Conservation (phyloP, 768 basidiomycete genomes). For the Mycena sanguinolenta region DNA sequence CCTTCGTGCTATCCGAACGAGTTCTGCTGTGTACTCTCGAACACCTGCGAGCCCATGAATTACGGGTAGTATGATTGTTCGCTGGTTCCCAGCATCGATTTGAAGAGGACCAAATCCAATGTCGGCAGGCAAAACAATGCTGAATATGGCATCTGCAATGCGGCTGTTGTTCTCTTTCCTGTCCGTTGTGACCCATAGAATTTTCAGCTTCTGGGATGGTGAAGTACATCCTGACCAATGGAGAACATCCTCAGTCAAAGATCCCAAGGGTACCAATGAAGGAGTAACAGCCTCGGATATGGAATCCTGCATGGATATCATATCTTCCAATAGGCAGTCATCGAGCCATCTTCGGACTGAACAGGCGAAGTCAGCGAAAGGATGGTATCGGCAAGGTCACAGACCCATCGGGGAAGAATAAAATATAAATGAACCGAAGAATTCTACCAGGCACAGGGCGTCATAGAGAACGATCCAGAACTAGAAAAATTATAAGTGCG, state of each 20-base stretch:
- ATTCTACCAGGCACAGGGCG: too few species aligned
- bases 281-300: too few species aligned
- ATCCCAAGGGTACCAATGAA: neutral
- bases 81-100: neutral
- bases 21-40: neutral
- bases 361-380: too few species aligned
- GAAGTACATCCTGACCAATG: neutral
- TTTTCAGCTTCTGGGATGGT: neutral
- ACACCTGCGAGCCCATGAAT: neutral
- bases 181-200: neutral
- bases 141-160: neutral
- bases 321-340: too few species aligned
- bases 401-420: too few species aligned
- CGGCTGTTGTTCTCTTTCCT: neutral
- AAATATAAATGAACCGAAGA: too few species aligned
- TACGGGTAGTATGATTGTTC: neutral
- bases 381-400: too few species aligned
- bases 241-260: neutral
- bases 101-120: neutral
- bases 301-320: too few species aligned
- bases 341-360: too few species aligned
- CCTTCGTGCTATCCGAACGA: neutral
- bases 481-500: too few species aligned
- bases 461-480: too few species aligned
- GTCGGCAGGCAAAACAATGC: neutral